A percentile compares a stretch with the other conserved stretches of the same genome.
phyloP scores from a whole-genome alignment of 225 moss, liverwort and hornwort species.

The Straminergon stramineum region DNA sequence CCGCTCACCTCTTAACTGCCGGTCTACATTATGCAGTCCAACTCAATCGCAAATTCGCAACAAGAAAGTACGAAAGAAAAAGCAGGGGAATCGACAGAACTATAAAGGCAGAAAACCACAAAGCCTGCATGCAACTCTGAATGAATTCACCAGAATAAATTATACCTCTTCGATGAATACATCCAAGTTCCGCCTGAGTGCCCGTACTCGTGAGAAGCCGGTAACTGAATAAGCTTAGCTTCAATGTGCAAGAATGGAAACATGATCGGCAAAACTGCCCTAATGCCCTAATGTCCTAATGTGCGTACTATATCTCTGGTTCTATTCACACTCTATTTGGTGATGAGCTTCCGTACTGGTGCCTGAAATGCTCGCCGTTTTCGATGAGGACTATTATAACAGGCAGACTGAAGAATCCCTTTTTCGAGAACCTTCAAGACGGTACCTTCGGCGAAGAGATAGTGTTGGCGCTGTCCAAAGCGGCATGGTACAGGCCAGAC shows the following conservation, averaged over 20 bases:
- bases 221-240: background rate
- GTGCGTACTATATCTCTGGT: background rate
- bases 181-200: background rate
- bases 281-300: background rate
- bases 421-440: constrained; percentile 73
- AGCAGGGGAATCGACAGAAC: background rate
- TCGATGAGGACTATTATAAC: constrained; percentile 39
- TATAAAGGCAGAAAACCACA: background rate
- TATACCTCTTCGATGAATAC: background rate
- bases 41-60: background rate
- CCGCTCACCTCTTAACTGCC: background rate
- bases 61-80: background rate
- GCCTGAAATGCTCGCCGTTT: constrained; percentile 25
- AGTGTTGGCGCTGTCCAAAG: constrained; percentile 52
- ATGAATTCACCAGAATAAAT: background rate
- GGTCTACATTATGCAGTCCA: background rate
- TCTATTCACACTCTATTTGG: background rate
- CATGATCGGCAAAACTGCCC: background rate
- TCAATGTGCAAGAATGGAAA: background rate
- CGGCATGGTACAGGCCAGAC: constrained; percentile 34
- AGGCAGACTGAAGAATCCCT: constrained; percentile 35
- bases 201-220: background rate
- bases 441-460: constrained; percentile 72
- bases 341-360: background rate
- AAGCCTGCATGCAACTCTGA: background rate